Percentiles rank a stretch among this genome's conserved stretches.
Conservation (phyloP, 2,329 filamentous ascomycete genomes). For the Zymoseptoria ardabiliae region DNA sequence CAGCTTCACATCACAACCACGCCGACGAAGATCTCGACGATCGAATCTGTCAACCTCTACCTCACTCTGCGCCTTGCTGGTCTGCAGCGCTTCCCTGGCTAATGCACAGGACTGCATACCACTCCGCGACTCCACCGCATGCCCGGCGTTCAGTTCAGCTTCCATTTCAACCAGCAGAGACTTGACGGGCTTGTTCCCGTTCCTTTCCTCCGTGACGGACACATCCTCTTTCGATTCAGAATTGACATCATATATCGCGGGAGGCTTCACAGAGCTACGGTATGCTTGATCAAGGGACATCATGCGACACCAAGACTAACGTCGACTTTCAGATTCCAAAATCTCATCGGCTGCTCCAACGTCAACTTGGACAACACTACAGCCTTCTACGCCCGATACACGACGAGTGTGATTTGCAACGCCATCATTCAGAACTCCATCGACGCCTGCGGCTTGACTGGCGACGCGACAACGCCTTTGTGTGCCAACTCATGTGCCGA, state of each 20-base stretch:
- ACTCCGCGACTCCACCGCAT: slow-evolving; percentile 60
- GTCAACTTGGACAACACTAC: slow-evolving; percentile 72
- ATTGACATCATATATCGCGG: slow-evolving; percentile 64
- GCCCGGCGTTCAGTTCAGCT: slow-evolving; percentile 63
- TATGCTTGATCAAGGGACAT: slow-evolving; percentile 39
- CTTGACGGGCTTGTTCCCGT: slow-evolving; percentile 62
- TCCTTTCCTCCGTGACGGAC: slow-evolving; percentile 74
- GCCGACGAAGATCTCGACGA: neutral
- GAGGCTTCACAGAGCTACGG: slow-evolving; percentile 70
- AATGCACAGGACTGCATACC: slow-evolving; percentile 55
- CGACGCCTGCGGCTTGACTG: slow-evolving; percentile 57
- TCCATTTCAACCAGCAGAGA: slow-evolving; percentile 60
- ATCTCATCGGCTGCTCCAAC: slow-evolving; percentile 69
- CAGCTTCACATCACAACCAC: neutral
- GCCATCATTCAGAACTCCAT: slow-evolving; percentile 86
- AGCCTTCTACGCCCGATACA: slow-evolving; percentile 85
- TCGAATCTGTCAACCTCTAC: slow-evolving; percentile 1
- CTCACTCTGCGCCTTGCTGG: slow-evolving; percentile 21
- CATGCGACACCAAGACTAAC: slow-evolving; percentile 25
- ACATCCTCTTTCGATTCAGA: slow-evolving; percentile 68
- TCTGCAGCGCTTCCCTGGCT: slow-evolving; percentile 17
- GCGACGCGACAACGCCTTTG: slow-evolving; percentile 61
- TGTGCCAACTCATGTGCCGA: slow-evolving; percentile 87
- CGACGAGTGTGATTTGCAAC: slow-evolving; percentile 87
- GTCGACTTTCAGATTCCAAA: slow-evolving; percentile 59